Percentiles rank a stretch among this genome's conserved stretches.
These are phyloP conservation scores for Combretum micranthum DNA, from an alignment of 345 rosid species.

Conservation along the genomic window DNA sequence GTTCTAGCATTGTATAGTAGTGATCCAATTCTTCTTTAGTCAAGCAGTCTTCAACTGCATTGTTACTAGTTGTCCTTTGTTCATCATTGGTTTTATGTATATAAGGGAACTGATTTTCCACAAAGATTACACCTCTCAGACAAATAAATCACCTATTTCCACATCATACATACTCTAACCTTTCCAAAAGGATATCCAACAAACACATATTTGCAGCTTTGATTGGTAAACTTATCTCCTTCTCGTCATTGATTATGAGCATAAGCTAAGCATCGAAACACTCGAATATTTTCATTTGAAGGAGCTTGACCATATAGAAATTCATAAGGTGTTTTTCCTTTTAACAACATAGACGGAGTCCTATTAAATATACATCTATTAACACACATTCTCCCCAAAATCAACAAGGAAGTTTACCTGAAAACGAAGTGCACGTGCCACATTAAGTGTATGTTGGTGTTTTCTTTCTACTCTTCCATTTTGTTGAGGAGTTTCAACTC, in stretches of 20 bases:
- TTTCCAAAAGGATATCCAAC: constrained; percentile 5
- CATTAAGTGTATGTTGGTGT: too few species aligned
- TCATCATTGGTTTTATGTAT: background rate
- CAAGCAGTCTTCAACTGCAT: too few species aligned
- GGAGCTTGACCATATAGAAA: background rate
- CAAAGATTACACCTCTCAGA: background rate
- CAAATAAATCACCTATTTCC: background rate
- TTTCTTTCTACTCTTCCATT: background rate
- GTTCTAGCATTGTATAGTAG: too few species aligned
- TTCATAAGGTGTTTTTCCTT: background rate
- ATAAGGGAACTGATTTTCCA: background rate
- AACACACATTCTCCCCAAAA: too few species aligned
- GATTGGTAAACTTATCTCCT: background rate
- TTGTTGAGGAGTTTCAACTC: background rate
- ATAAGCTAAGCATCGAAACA: background rate
- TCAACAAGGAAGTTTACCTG: too few species aligned
- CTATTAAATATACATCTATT: too few species aligned
- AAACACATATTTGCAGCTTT: background rate
- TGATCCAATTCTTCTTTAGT: too few species aligned
- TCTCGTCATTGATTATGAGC: background rate
- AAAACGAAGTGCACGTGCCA: background rate
- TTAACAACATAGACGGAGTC: background rate
- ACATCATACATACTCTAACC: background rate
- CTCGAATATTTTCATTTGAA: background rate
- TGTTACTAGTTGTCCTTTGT: too few species aligned